Evolutionary conservation across 805 yeast genomes (phyloP), one percentile per base, ranked within the genome.

Genomic region (Myxozyma udenii): DNA sequence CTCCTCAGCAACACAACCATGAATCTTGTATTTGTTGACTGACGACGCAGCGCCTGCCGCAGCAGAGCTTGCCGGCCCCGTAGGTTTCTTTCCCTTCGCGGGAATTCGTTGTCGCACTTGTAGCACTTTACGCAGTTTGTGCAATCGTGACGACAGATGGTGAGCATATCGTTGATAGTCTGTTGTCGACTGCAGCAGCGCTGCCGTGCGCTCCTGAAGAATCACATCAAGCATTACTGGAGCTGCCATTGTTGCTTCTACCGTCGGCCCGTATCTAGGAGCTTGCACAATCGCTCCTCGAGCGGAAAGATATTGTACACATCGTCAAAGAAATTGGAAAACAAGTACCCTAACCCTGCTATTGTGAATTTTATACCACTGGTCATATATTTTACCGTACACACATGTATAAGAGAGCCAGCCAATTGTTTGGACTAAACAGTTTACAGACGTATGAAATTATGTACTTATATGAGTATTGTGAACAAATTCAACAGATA

Each of bases 161-260:
- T 73, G 75, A 64, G 95, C 83, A 61, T 85, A 84, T 58, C 79
- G 81, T 41, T 76, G 78, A 65, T 71, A 88, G 63, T 89, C 96
- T 16, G 77, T 78, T 0, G 87, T 74, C 3, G 87, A 75, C 60
- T 79, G 79, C 48, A 88, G 74, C 60, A 81, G 78, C 12, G 82
- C 81, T 47, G 77, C 77, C 61, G 77, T 73, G 50, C 96, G 79
- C 12, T 74, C 79, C 32, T 53, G 62, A n/a, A 66, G 57, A 14
- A 66, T 23, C 14, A 38, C 41, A 30, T 54, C 58, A 9, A 54
- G 40, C 14, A 54, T 42, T 16, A 54, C 36, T 30, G 58, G 52
- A 21, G 52, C 46, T 2, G 52, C 52, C 55, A 54, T 53, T 32
- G 3, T 19, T 16, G 24, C n/a, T 21, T 16, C 26, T 16, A 5